Conservation (phyloP, 371 early-diverging fungal species). For the Mucor indicus region DNA sequence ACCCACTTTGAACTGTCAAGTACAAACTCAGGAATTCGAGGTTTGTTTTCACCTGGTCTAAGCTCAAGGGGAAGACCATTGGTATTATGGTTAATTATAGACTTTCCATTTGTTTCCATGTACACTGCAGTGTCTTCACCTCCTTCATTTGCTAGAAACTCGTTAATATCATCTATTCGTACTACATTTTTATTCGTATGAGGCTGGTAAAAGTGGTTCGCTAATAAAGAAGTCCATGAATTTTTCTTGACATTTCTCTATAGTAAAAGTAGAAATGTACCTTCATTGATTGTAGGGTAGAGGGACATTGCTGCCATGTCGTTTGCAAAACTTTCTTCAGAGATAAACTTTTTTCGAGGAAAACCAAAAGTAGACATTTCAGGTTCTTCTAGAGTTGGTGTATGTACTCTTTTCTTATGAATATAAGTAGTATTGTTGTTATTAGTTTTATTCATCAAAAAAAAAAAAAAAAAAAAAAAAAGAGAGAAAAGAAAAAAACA, state of each 20-base stretch:
- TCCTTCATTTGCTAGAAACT: conserved; percentile 12
- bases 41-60: conserved; percentile 18
- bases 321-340: conserved; percentile 23
- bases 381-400: background rate
- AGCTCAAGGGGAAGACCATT: conserved; percentile 18
- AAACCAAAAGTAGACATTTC: background rate
- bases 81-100: background rate
- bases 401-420: background rate
- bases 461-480: background rate
- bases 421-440: background rate
- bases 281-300: background rate
- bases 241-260: background rate
- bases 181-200: conserved; percentile 3
- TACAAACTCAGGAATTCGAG: conserved; percentile 23
- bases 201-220: background rate
- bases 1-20: conserved; percentile 9
- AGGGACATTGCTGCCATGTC: conserved; percentile 27
- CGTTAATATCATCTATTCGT: conserved; percentile 12
- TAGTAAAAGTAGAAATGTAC: too few species aligned
- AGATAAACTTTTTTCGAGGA: conserved; percentile 21
- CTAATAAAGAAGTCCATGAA: background rate
- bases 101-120: background rate
- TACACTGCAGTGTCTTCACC: background rate
- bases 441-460: background rate
- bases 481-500: background rate